These are phyloP conservation scores for Rutstroemia sydowiana DNA, from an alignment of 2,329 filamentous ascomycete species.

Conservation along the genomic window DNA sequence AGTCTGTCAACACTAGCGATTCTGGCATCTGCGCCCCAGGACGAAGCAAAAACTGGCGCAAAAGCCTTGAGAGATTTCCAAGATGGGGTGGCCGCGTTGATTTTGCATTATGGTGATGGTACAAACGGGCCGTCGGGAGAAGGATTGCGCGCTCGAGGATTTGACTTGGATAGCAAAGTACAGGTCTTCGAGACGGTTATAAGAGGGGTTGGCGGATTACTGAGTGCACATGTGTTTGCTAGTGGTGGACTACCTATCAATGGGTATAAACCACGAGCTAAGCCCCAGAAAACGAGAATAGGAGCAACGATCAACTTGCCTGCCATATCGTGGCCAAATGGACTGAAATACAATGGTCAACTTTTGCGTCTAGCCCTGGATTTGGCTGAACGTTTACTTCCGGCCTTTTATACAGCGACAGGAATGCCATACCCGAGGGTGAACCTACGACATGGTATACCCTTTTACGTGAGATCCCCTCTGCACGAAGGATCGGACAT, in stretches of 20 bases:
- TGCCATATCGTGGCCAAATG: slow-evolving; percentile 65
- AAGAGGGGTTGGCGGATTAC: slow-evolving; percentile 77
- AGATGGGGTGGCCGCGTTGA: slow-evolving; percentile 65
- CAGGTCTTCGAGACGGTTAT: slow-evolving; percentile 99
- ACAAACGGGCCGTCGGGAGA: slow-evolving; percentile 58
- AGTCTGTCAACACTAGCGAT: slow-evolving; percentile 92
- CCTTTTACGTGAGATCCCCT: slow-evolving; percentile 84
- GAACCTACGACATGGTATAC: slow-evolving; percentile 83
- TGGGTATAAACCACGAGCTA: slow-evolving; percentile 56
- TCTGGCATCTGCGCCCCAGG: slow-evolving; percentile 66
- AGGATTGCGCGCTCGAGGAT: slow-evolving; percentile 69
- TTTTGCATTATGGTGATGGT: slow-evolving; percentile 82
- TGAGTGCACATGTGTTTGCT: slow-evolving; percentile 92
- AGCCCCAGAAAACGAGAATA: slow-evolving; percentile 2
- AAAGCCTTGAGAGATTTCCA: slow-evolving; percentile 72
- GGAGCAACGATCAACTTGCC: slow-evolving; percentile 33
- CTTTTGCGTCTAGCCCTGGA: slow-evolving; percentile 83
- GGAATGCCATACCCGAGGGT: slow-evolving; percentile 93
- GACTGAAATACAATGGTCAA: slow-evolving; percentile 81
- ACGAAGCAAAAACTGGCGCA: slow-evolving; percentile 43
- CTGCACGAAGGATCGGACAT: slow-evolving; percentile 52
- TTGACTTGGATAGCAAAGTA: slow-evolving; percentile 95
- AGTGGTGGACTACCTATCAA: slow-evolving; percentile 81
- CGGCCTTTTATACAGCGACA: slow-evolving; percentile 85
- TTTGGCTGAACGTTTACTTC: slow-evolving; percentile 73